These are phyloP conservation scores for Pterocarpus macrocarpus DNA, from an alignment of 306 rosid species.

Conservation along the genomic window DNA sequence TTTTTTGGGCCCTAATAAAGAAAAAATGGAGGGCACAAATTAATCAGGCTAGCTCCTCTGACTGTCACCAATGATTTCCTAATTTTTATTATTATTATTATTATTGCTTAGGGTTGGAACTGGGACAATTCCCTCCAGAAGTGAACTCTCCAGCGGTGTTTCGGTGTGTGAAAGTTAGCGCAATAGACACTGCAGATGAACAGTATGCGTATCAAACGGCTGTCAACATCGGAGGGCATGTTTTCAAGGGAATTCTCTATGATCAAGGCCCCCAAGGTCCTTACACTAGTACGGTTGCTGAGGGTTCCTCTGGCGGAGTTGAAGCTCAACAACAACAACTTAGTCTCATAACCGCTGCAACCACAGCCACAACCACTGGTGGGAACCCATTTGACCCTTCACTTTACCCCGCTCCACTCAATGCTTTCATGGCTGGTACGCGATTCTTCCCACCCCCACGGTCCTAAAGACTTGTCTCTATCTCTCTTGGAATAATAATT, in stretches of 20 bases:
- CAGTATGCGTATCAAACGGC: conserved; percentile 95
- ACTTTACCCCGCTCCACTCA: conserved; percentile 79
- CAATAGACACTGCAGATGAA: conserved; percentile 86
- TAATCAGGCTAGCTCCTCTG: neutral
- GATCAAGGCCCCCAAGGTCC: conserved; percentile 77
- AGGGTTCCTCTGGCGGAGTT: conserved; percentile 61
- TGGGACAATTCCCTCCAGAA: conserved; percentile 83
- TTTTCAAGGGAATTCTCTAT: conserved; percentile 93
- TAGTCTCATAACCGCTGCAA: conserved; percentile 54
- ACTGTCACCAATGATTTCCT: neutral
- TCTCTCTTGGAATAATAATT: conserved; percentile 19
- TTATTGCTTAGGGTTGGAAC: conserved; percentile 83
- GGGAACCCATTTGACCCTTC: conserved; percentile 70
- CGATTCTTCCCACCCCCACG: conserved; percentile 91
- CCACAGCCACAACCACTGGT: conserved; percentile 39
- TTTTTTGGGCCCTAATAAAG: neutral
- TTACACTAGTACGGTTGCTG: conserved; percentile 56
- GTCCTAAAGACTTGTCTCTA: conserved; percentile 56
- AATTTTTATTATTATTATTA: neutral
- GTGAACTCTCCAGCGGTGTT: conserved; percentile 85
- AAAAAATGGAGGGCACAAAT: neutral
- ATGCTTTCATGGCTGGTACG: conserved; percentile 97
- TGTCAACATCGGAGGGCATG: conserved; percentile 91
- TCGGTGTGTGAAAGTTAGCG: conserved; percentile 88
- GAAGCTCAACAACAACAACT: conserved; percentile 59